A percentile compares a stretch with the other conserved stretches of the same genome.
phyloP scores from a whole-genome alignment of 257 asterid species.

The Ophiorrhiza pumila region DNA sequence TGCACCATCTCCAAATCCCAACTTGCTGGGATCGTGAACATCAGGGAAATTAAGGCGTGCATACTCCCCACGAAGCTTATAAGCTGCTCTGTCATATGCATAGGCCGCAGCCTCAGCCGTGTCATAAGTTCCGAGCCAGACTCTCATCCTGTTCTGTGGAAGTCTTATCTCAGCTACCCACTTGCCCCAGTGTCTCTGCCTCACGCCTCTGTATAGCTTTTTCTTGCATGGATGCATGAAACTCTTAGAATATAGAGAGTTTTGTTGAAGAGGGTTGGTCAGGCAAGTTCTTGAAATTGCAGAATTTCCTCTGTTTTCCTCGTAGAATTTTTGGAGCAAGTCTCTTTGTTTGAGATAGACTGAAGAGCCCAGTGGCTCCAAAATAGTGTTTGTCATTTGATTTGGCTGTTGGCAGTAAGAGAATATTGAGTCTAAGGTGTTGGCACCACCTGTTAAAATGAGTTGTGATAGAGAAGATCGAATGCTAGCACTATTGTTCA shows the following conservation, averaged over 20 bases:
- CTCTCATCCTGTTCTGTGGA: constrained; percentile 86
- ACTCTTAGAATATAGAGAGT: constrained; percentile 26
- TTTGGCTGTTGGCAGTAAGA: constrained; percentile 43
- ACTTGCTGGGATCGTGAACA: constrained; percentile 47
- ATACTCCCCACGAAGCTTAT: constrained; percentile 92
- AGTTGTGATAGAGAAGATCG: constrained; percentile 63
- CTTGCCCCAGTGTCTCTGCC: constrained; percentile 99
- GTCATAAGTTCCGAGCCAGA: constrained; percentile 95
- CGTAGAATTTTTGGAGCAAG: constrained; percentile 48
- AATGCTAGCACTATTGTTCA: constrained; percentile 32
- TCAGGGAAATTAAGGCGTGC: constrained; percentile 86
- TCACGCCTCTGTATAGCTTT: constrained; percentile 86
- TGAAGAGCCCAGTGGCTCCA: constrained; percentile 62
- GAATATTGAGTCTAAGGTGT: constrained; percentile 79
- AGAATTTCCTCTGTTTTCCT: constrained; percentile 29
- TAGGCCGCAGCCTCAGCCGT: constrained; percentile 93
- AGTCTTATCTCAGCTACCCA: constrained; percentile 98
- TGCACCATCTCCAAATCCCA: constrained; percentile 55
- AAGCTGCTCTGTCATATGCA: constrained; percentile 92
- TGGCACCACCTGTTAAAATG: constrained; percentile 58
- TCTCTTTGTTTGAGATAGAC: constrained; percentile 68
- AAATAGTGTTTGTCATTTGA: constrained; percentile 15
- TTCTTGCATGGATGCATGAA: constrained; percentile 53
- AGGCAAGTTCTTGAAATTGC: constrained; percentile 11
- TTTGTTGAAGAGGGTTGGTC: constrained; percentile 21